Conservation (phyloP, 192 early-diverging fungal species). For the Haplosporangium gracile region DNA sequence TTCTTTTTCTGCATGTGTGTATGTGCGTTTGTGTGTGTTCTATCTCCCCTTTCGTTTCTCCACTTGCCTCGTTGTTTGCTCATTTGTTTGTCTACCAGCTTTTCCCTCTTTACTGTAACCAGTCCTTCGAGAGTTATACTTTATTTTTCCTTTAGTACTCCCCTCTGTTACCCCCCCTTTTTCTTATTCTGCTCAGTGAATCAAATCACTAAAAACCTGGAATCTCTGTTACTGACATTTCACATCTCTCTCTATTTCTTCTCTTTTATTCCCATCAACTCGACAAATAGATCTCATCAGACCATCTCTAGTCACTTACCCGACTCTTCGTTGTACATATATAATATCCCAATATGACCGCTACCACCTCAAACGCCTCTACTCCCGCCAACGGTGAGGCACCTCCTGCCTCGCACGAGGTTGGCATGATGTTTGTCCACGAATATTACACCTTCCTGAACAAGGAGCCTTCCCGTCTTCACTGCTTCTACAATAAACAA, state of each 20-base stretch:
- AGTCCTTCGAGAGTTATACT: neutral
- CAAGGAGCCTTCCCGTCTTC: slow-evolving; percentile 82
- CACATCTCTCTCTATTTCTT: neutral
- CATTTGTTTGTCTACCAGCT: neutral
- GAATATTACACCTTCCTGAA: slow-evolving; percentile 96
- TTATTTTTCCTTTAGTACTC: neutral
- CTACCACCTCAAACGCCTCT: slow-evolving; percentile 49
- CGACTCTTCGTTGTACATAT: slow-evolving; percentile 25
- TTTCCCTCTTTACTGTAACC: neutral
- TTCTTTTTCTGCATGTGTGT: neutral
- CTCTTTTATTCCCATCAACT: too few species aligned
- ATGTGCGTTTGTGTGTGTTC: neutral
- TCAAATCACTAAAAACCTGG: neutral
- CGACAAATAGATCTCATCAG: slow-evolving; percentile 10
- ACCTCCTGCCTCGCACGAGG: slow-evolving; percentile 68
- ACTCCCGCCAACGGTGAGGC: slow-evolving; percentile 25
- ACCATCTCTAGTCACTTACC: neutral
- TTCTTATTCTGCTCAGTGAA: neutral
- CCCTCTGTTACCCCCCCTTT: neutral
- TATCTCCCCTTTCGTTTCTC: neutral
- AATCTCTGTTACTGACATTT: slow-evolving; percentile 24
- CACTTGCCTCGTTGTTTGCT: neutral
- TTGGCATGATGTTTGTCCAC: slow-evolving; percentile 95
- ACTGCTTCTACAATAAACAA: slow-evolving; percentile 91
- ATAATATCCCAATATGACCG: slow-evolving; percentile 32